Evolutionary conservation across 192 early-diverging fungal genomes (phyloP).

Genomic region (Coemansia erecta): DNA sequence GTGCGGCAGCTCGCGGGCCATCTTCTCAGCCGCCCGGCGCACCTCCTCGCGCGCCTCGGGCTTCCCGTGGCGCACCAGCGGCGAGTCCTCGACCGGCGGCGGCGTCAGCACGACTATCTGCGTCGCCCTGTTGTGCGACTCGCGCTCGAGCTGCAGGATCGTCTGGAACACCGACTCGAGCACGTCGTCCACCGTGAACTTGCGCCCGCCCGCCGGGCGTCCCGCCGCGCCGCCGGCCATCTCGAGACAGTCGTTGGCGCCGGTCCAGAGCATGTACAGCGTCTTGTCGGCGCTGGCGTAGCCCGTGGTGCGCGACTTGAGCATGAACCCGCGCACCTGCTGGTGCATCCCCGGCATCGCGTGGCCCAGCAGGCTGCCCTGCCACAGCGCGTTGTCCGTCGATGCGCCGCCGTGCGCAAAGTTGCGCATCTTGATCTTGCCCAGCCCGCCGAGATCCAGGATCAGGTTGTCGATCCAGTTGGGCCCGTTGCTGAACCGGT

Average conservation of each 20-base stretch:
- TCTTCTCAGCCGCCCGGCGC: constrained; percentile 7
- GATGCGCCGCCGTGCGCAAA: constrained; percentile 52
- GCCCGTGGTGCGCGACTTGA: constrained; percentile 37
- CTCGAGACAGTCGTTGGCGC: constrained; percentile 41
- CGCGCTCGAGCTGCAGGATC: constrained; percentile 50
- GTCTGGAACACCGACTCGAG: constrained; percentile 39
- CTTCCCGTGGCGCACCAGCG: constrained; percentile 37
- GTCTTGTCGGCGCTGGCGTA: constrained; percentile 36
- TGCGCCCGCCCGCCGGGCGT: constrained; percentile 3
- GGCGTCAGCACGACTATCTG: constrained; percentile 40
- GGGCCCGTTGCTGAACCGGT: constrained; percentile 52
- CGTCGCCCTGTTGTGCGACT: constrained; percentile 43
- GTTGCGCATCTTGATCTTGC: constrained; percentile 52
- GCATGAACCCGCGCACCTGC: constrained; percentile 50
- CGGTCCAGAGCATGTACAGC: constrained; percentile 51
- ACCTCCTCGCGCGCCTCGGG: constrained; percentile 12
- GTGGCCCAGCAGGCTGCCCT: constrained; percentile 37
- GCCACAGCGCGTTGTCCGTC: constrained; percentile 31
- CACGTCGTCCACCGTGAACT: constrained; percentile 15
- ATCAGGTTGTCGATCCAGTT: constrained; percentile 54
- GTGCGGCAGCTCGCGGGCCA: constrained; percentile 28
- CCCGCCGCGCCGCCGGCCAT: constrained; percentile 5
- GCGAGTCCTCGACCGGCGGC: constrained; percentile 47
- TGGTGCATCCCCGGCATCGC: constrained; percentile 36
- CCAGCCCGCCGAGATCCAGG: constrained; percentile 42